A percentile compares a stretch with the other conserved stretches of the same genome.
phyloP scores from a whole-genome alignment of 2,329 filamentous ascomycete genomes.

The Fonsecaea pedrosoi region DNA sequence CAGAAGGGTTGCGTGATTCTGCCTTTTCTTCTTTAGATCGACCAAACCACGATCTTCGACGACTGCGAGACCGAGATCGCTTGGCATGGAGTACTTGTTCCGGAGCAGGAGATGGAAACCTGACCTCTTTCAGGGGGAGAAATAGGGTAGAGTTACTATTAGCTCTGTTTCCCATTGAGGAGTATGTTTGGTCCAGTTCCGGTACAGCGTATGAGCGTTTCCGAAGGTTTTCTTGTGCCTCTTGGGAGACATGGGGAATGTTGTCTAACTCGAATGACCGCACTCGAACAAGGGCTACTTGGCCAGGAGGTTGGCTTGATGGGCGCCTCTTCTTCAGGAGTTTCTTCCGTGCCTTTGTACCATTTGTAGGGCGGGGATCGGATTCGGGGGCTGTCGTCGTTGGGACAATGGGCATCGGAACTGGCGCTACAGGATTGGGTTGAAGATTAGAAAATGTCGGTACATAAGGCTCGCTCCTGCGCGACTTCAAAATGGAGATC shows the following conservation, averaged over 20 bases:
- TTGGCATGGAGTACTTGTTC: constrained; percentile 17
- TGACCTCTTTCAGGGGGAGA: constrained; percentile 27
- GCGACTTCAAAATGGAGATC: constrained; percentile 30
- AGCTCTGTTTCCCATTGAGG: constrained; percentile 22
- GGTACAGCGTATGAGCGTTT: constrained; percentile 36
- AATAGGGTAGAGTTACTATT: constrained; percentile 32
- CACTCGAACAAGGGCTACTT: constrained; percentile 31
- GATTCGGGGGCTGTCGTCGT: neutral
- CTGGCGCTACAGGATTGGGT: constrained; percentile 7
- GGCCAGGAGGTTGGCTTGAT: constrained; percentile 28
- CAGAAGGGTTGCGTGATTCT: constrained; percentile 21
- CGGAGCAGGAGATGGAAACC: constrained; percentile 38
- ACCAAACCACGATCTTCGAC: constrained; percentile 36
- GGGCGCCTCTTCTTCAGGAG: constrained; percentile 37
- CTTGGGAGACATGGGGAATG: constrained; percentile 33
- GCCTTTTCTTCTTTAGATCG: constrained; percentile 30
- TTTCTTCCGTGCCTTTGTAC: constrained; percentile 31
- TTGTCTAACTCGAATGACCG: constrained; percentile 30
- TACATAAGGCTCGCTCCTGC: constrained; percentile 25
- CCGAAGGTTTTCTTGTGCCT: constrained; percentile 36
- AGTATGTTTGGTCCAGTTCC: constrained; percentile 38
- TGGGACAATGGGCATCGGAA: neutral
- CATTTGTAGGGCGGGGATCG: neutral
- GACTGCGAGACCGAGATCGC: constrained; percentile 30
- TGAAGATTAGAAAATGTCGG: constrained; percentile 25